These are phyloP conservation scores for Neopestalotiopsis clavispora DNA, from an alignment of 2,329 filamentous ascomycete genomes.

Conservation along the genomic window DNA sequence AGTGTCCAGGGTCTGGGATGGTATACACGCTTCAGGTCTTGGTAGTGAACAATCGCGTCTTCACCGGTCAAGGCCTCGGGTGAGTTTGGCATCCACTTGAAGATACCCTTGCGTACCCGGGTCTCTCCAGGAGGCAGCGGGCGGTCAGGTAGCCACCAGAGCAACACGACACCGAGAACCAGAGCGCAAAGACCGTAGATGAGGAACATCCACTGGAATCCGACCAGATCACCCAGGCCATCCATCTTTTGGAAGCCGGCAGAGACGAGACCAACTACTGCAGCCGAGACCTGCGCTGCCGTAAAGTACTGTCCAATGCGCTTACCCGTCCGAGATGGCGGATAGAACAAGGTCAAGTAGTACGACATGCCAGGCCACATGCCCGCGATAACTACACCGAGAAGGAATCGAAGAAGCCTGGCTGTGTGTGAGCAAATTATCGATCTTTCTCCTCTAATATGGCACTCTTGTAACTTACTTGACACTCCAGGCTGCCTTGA, in stretches of 20 bases:
- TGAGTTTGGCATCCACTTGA: constrained; percentile 70
- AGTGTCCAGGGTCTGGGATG: constrained; percentile 75
- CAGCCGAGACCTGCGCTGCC: constrained; percentile 84
- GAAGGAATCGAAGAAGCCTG: constrained; percentile 78
- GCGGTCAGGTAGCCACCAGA: constrained; percentile 92
- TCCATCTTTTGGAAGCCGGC: constrained; percentile 94
- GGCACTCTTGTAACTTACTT: constrained; percentile 56
- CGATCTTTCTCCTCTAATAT: no score
- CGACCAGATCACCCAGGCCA: constrained; percentile 73
- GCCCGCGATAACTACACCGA: constrained; percentile 86
- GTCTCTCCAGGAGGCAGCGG: constrained; percentile 74
- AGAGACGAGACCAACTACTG: constrained; percentile 87
- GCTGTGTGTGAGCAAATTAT: background rate
- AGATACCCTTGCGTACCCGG: constrained; percentile 53
- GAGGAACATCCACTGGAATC: constrained; percentile 93
- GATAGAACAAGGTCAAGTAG: constrained; percentile 91
- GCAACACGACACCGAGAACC: constrained; percentile 71
- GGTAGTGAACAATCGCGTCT: constrained; percentile 82
- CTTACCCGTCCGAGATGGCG: constrained; percentile 83
- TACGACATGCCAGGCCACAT: constrained; percentile 98
- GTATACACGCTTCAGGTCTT: constrained; percentile 82
- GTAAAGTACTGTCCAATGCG: constrained; percentile 91
- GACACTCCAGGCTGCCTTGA: constrained; percentile 82
- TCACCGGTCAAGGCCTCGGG: constrained; percentile 76
- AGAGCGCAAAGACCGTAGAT: constrained; percentile 80